phyloP scores from a whole-genome alignment of 1,284 basidiomycete species.

The Fereydounia khargensis region DNA sequence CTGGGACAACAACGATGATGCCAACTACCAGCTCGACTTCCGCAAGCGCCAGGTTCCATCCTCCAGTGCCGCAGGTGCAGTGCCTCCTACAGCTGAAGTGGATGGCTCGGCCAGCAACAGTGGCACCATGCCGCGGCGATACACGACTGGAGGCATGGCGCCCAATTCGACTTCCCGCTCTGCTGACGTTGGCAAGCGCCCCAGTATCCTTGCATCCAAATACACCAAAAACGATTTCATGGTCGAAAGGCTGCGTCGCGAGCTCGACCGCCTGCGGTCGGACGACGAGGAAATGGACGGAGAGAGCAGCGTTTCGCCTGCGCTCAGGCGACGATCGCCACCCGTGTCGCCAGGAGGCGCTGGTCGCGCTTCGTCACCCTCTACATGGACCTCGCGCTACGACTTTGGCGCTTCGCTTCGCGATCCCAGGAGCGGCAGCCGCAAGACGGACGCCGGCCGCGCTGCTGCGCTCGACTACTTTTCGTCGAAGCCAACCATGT shows the following conservation, averaged over 20 bases:
- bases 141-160: slow-evolving; percentile 23
- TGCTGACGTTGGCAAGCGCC: slow-evolving; percentile 39
- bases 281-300: slow-evolving; percentile 59
- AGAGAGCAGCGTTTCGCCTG: slow-evolving; percentile 15
- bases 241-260: slow-evolving; percentile 60
- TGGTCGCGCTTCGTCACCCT: slow-evolving; percentile 38
- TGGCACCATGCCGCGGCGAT: slow-evolving; percentile 21
- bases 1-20: slow-evolving; percentile 86
- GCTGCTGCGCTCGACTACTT: slow-evolving; percentile 52
- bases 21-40: slow-evolving; percentile 72
- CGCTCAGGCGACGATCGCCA: slow-evolving; percentile 38
- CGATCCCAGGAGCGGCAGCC: slow-evolving; percentile 49
- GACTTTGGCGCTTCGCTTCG: slow-evolving; percentile 63
- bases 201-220: slow-evolving; percentile 49
- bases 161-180: slow-evolving; percentile 24
- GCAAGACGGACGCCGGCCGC: slow-evolving; percentile 36
- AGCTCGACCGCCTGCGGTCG: slow-evolving; percentile 60
- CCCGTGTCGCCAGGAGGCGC: slow-evolving; percentile 48
- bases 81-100: slow-evolving; percentile 45
- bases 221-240: slow-evolving; percentile 39
- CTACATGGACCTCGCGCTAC: slow-evolving; percentile 57
- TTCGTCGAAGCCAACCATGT: slow-evolving; percentile 30
- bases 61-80: slow-evolving; percentile 7
- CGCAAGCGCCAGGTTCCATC: slow-evolving; percentile 36
- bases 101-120: slow-evolving; percentile 10